These are phyloP conservation scores for Helianthus tuberosus DNA, from an alignment of 129 eudicot genomes.

Conservation along the genomic window DNA sequence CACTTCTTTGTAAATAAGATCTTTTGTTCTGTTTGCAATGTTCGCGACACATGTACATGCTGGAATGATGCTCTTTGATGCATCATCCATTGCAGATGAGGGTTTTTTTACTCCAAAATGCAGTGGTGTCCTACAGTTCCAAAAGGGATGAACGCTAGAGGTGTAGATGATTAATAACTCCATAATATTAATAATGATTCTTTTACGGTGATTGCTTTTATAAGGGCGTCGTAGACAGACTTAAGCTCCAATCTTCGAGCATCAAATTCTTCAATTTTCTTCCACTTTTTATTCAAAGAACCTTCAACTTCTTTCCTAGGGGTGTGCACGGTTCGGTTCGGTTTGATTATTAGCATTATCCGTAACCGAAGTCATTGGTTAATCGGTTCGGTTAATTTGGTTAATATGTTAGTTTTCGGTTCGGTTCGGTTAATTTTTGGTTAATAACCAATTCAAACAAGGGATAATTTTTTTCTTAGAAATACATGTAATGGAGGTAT, in stretches of 20 bases:
- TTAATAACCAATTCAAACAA: no score
- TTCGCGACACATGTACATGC: conserved; percentile 62
- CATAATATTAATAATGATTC: conserved; percentile 1
- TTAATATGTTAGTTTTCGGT: no score
- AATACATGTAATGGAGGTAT: no score
- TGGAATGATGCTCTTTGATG: conserved; percentile 87
- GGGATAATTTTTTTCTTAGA: no score
- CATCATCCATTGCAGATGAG: conserved; percentile 76
- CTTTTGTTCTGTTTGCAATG: conserved; percentile 59
- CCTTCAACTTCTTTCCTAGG: conserved; percentile 61
- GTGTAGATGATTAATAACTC: background rate
- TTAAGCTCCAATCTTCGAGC: conserved; percentile 91
- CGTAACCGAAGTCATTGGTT: no score
- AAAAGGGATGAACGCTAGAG: conserved; percentile 3
- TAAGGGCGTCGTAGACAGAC: conserved; percentile 60
- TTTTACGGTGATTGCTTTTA: conserved; percentile 74
- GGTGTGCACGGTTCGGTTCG: no score
- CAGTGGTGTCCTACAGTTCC: conserved; percentile 67
- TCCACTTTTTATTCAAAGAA: conserved; percentile 85
- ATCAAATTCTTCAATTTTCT: conserved; percentile 97
- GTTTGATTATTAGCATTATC: no score
- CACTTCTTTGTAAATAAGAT: conserved; percentile 78
- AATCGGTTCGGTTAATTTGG: no score
- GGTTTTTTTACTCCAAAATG: conserved; percentile 92
- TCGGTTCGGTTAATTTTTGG: no score